A percentile compares a stretch with the other conserved stretches of the same genome.
These are phyloP conservation scores for Pezizomycotina sp. DNA, from an alignment of 2,329 filamentous ascomycete genomes.

Conservation along the genomic window DNA sequence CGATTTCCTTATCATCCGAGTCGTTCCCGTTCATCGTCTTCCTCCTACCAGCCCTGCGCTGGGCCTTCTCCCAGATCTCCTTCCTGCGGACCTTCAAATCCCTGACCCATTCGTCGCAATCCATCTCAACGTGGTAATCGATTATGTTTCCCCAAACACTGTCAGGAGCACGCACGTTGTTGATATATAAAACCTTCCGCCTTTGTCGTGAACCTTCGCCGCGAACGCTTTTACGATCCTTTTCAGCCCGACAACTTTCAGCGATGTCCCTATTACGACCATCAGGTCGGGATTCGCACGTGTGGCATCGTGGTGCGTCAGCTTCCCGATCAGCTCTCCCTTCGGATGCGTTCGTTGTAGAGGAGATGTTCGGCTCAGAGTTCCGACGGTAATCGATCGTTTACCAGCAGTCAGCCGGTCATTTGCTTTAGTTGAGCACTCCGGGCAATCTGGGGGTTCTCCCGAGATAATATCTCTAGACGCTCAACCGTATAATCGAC, in stretches of 20 bases:
- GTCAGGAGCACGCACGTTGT: slow-evolving; percentile 54
- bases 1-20: too few relatives aligned
- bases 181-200: slow-evolving; percentile 55
- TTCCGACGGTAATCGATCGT: slow-evolving; percentile 48
- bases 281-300: slow-evolving; percentile 46
- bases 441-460: slow-evolving; percentile 49
- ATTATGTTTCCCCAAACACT: slow-evolving; percentile 58
- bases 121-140: slow-evolving; percentile 59
- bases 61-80: slow-evolving; percentile 42
- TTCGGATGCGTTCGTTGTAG: slow-evolving; percentile 46
- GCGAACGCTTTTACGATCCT: slow-evolving; percentile 55
- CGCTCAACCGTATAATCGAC: slow-evolving; percentile 36
- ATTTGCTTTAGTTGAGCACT: slow-evolving; percentile 46
- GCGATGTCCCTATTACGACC: slow-evolving; percentile 53
- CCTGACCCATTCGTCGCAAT: slow-evolving; percentile 56
- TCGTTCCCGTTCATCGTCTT: too few relatives aligned
- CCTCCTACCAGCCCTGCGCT: background rate
- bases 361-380: slow-evolving; percentile 31
- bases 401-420: slow-evolving; percentile 49
- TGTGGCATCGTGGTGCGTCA: slow-evolving; percentile 50
- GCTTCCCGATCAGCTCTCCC: slow-evolving; percentile 48
- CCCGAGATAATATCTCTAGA: slow-evolving; percentile 36
- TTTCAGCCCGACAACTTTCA: slow-evolving; percentile 55
- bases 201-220: slow-evolving; percentile 47
- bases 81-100: slow-evolving; percentile 45